A percentile compares a stretch with the other conserved stretches of the same genome.
These are phyloP conservation scores for Acanthamoeba polyphaga DNA, from an alignment of 208 protist genomes.

Conservation along the genomic window DNA sequence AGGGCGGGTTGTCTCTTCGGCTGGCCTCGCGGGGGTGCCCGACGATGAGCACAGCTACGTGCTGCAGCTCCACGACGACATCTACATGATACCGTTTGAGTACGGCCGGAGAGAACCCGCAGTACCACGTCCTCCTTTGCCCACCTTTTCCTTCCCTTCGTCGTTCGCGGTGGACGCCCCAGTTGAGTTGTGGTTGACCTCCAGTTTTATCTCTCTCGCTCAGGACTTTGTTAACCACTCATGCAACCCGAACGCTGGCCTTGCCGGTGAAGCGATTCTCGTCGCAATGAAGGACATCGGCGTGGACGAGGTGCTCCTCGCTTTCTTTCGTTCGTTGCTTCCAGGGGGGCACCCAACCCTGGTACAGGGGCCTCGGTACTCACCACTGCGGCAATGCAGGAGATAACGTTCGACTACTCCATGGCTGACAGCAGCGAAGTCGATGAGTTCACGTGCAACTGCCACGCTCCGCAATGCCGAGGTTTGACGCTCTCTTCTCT, in stretches of 20 bases:
- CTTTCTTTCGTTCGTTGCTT: background rate
- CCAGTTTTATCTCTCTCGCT: background rate
- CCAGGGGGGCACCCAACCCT: too few relatives aligned
- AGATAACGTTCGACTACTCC: slow-evolving; percentile 72
- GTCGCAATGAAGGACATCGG: slow-evolving; percentile 52
- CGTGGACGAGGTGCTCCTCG: slow-evolving; percentile 32
- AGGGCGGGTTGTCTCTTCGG: slow-evolving; percentile 48
- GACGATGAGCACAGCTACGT: slow-evolving; percentile 71
- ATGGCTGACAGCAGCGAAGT: slow-evolving; percentile 55
- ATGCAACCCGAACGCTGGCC: slow-evolving; percentile 44
- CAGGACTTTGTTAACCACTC: slow-evolving; percentile 73
- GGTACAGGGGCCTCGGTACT: background rate
- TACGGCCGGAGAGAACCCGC: slow-evolving; percentile 63
- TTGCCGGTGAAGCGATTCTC: slow-evolving; percentile 56
- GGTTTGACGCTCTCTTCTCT: background rate
- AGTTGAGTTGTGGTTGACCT: background rate
- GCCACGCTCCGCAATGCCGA: background rate
- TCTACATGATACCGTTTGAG: slow-evolving; percentile 67
- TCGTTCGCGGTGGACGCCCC: too few relatives aligned
- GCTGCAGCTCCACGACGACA: slow-evolving; percentile 58
- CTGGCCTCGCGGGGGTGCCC: background rate
- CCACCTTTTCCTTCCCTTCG: too few relatives aligned
- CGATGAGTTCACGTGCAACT: slow-evolving; percentile 68
- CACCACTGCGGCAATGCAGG: background rate
- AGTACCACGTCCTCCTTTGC: background rate